A percentile compares a stretch with the other conserved stretches of the same genome.
Conservation (phyloP, 2,329 filamentous ascomycete species). For the Tolypocladium cylindrosporum region DNA sequence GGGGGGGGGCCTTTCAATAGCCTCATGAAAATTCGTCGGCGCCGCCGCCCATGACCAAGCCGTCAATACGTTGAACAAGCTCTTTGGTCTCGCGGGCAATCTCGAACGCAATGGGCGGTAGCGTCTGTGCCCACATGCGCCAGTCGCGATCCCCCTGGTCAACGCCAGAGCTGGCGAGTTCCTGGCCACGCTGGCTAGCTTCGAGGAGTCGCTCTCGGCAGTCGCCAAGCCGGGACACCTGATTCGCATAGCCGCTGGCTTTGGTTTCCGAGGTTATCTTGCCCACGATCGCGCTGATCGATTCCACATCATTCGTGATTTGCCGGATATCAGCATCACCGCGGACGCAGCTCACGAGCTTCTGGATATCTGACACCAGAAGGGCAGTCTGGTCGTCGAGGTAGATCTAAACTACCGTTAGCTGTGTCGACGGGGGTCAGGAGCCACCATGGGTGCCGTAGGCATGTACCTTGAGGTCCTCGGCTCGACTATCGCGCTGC, state of each 20-base stretch:
- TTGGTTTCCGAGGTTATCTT: slow-evolving; percentile 60
- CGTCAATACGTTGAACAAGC: slow-evolving; percentile 37
- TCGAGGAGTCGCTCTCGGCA: slow-evolving; percentile 58
- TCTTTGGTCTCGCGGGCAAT: slow-evolving; percentile 77
- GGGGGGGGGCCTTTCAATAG: not conserved
- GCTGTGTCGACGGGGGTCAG: slow-evolving; percentile 4
- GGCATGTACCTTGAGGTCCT: slow-evolving; percentile 37
- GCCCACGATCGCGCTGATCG: slow-evolving; percentile 61
- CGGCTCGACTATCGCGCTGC: slow-evolving; percentile 28
- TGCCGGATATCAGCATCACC: slow-evolving; percentile 51
- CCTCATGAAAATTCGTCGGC: slow-evolving; percentile 37
- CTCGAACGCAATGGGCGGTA: slow-evolving; percentile 81
- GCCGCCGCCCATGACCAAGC: slow-evolving; percentile 19
- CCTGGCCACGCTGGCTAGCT: slow-evolving; percentile 50
- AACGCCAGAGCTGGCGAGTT: slow-evolving; percentile 42
- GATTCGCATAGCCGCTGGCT: slow-evolving; percentile 38
- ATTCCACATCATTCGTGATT: slow-evolving; percentile 59
- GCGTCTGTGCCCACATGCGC: slow-evolving; percentile 56
- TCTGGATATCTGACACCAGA: slow-evolving; percentile 71
- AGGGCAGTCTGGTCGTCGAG: slow-evolving; percentile 74
- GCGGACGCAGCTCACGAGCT: slow-evolving; percentile 65
- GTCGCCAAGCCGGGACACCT: slow-evolving; percentile 46
- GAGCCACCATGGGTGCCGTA: slow-evolving; percentile 8
- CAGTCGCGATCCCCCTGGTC: slow-evolving; percentile 42
- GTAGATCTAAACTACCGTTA: slow-evolving; percentile 45